Conservation (phyloP, 1,284 basidiomycete genomes). For the Stygiomarasmius scandens region DNA sequence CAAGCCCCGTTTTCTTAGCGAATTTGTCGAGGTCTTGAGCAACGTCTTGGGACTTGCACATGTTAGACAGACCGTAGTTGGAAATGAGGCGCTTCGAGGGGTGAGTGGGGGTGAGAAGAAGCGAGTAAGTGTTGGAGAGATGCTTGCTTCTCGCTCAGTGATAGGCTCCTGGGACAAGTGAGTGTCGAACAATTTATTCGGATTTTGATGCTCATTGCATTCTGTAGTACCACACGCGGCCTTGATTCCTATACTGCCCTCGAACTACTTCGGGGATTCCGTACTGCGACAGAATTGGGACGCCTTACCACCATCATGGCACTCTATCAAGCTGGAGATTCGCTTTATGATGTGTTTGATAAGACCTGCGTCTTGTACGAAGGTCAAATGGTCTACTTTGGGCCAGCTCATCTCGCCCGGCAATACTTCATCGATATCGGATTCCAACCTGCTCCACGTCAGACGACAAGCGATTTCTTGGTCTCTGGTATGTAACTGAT, state of each 20-base stretch:
- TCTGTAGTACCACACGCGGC: conserved; percentile 51
- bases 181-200: too few relatives aligned
- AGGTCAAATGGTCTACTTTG: conserved; percentile 77
- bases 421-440: conserved; percentile 73
- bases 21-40: conserved; percentile 54
- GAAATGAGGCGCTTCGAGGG: conserved; percentile 57
- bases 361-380: conserved; percentile 52
- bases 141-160: conserved; percentile 58
- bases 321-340: conserved; percentile 74
- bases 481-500: too few relatives aligned
- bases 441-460: conserved; percentile 50
- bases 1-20: conserved; percentile 42
- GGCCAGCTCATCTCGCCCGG: conserved; percentile 59
- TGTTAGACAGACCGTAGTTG: conserved; percentile 60
- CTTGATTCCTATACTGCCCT: conserved; percentile 72
- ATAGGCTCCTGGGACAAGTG: conserved; percentile 78
- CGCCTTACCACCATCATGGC: conserved; percentile 61
- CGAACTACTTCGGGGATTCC: conserved; percentile 65
- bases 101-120: conserved; percentile 83
- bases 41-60: conserved; percentile 74
- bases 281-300: conserved; percentile 61
- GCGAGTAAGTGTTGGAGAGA: conserved; percentile 77
- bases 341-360: too few relatives aligned
- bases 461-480: conserved; percentile 66
- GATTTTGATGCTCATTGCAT: too few relatives aligned